phyloP scores from a whole-genome alignment of 305 asterid genomes.

The Solanum hybrid region DNA sequence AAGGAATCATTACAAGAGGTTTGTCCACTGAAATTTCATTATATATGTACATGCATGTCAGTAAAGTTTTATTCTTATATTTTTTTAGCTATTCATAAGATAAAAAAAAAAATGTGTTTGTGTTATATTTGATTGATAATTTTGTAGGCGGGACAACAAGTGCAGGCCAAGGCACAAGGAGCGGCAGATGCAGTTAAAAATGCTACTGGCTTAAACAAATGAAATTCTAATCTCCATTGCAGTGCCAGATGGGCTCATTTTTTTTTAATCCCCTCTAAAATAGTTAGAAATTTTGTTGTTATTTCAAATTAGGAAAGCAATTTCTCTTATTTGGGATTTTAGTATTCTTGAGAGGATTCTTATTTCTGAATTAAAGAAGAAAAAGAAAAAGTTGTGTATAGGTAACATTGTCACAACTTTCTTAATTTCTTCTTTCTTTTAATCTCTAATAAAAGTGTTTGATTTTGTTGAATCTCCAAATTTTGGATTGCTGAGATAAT shows the following conservation, averaged over 20 bases:
- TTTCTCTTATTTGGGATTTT: not conserved
- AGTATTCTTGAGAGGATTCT: not conserved
- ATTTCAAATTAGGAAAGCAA: not conserved
- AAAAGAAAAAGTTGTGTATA: not conserved
- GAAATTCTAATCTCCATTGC: not conserved
- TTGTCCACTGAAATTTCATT: not conserved
- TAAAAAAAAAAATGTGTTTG: not conserved
- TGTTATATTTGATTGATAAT: not conserved
- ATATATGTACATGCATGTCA: not conserved
- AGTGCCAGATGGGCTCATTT: not conserved
- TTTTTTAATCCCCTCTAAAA: not conserved
- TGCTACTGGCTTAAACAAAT: constrained; percentile 62
- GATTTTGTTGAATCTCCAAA: not conserved
- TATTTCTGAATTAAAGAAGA: not conserved
- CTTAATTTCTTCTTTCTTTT: not conserved
- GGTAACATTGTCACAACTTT: not conserved
- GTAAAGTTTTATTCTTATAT: not conserved
- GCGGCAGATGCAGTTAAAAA: constrained; percentile 65
- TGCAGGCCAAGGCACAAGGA: constrained; percentile 34
- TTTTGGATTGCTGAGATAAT: not conserved
- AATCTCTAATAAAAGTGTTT: not conserved
- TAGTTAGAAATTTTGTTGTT: not conserved
- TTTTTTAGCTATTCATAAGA: not conserved
- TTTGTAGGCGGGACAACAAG: constrained; percentile 38
- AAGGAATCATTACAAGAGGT: constrained; percentile 55